Evolutionary conservation across 2,329 filamentous ascomycete genomes (phyloP).

Genomic region (Cladosporium sp.): DNA sequence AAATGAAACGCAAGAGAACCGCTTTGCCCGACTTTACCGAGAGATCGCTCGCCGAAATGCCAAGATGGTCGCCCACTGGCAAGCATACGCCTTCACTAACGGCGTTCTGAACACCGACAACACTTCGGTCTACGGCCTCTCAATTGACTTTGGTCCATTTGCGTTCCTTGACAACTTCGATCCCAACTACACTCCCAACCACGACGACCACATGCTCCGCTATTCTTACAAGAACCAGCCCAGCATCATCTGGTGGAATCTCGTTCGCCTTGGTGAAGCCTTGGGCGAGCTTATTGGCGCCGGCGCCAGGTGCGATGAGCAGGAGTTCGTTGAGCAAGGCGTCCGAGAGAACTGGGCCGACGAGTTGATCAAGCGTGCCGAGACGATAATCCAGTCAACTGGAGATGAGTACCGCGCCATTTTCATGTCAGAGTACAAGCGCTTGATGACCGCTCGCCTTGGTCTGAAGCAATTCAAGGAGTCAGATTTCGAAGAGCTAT

Average conservation of each 20-base stretch:
- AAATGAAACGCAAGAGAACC: conserved; percentile 67
- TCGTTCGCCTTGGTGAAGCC: conserved; percentile 84
- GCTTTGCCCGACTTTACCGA: conserved; percentile 80
- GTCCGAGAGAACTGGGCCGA: conserved; percentile 64
- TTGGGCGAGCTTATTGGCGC: conserved; percentile 83
- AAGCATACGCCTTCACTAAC: conserved; percentile 99
- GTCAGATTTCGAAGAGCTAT: conserved; percentile 72
- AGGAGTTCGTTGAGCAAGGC: conserved; percentile 66
- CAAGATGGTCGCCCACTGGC: conserved; percentile 84
- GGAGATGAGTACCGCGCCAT: conserved; percentile 86
- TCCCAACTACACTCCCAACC: conserved; percentile 89
- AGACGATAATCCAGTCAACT: conserved; percentile 72
- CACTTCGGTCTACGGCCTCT: conserved; percentile 82
- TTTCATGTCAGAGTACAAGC: conserved; percentile 85
- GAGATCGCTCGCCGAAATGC: conserved; percentile 85
- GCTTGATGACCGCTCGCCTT: conserved; percentile 72
- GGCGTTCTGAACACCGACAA: conserved; percentile 98
- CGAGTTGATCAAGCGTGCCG: conserved; percentile 71
- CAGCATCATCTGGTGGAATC: conserved; percentile 97
- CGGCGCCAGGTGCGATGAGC: conserved; percentile 65
- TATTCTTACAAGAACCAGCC: conserved; percentile 95
- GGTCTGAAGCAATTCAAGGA: conserved; percentile 67
- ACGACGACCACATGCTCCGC: conserved; percentile 81
- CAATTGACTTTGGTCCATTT: conserved; percentile 93
- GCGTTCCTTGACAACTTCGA: conserved; percentile 98